A percentile compares a stretch with the other conserved stretches of the same genome.
Evolutionary conservation across 768 basidiomycete species (phyloP).

Genomic region (Psilocybe sp.): DNA sequence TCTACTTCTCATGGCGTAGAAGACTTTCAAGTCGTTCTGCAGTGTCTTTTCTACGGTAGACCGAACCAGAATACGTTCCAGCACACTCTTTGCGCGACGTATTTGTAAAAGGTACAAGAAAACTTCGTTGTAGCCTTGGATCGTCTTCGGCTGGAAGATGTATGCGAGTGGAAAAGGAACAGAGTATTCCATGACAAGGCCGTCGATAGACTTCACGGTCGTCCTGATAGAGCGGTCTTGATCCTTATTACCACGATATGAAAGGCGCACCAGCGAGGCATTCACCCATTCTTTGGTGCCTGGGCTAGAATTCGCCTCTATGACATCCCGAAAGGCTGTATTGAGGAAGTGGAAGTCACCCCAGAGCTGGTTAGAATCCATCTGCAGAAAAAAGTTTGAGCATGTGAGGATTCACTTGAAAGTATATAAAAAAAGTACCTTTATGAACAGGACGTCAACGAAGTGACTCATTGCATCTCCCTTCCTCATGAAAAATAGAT

Average conservation of each 20-base stretch:
- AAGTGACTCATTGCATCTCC: conserved; percentile 80
- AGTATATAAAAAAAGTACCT: conserved; percentile 39
- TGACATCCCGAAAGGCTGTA: conserved; percentile 67
- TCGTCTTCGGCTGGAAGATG: conserved; percentile 57
- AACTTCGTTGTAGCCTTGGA: conserved; percentile 61
- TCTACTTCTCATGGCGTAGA: conserved; percentile 75
- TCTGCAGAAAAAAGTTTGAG: conserved; percentile 36
- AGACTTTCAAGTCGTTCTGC: conserved; percentile 56
- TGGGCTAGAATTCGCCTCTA: conserved; percentile 41
- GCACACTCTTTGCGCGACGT: conserved; percentile 62
- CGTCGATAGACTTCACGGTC: conserved; percentile 65
- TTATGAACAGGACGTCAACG: conserved; percentile 68
- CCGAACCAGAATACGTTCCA: conserved; percentile 70
- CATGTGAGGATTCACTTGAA: too few species aligned
- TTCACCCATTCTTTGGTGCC: conserved; percentile 58
- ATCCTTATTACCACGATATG: conserved; percentile 54
- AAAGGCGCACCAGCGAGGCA: conserved; percentile 66
- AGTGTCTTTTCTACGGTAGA: conserved; percentile 35
- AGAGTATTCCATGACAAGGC: conserved; percentile 73
- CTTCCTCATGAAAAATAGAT: conserved; percentile 69
- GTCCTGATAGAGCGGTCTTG: conserved; percentile 40
- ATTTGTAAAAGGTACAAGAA: conserved; percentile 76
- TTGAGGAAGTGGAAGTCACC: conserved; percentile 84
- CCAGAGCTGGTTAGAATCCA: conserved; percentile 74
- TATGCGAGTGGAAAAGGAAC: conserved; percentile 81